Percentiles rank a stretch among this genome's conserved stretches.
phyloP scores from a whole-genome alignment of 805 yeast species.

The Candida silvatica region DNA sequence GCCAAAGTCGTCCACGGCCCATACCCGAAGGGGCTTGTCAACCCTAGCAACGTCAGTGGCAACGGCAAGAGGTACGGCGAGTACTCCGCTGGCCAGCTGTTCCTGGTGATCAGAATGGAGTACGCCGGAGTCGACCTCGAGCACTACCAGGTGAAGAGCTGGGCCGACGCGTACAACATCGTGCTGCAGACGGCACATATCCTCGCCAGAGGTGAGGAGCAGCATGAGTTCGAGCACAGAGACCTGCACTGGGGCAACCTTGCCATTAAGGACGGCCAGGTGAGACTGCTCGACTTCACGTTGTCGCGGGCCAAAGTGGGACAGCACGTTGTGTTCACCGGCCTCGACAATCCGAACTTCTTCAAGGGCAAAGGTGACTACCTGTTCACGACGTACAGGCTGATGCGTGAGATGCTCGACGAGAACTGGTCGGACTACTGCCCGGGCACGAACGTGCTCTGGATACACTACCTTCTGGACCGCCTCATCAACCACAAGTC shows the following conservation, averaged over 20 bases:
- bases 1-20: slow-evolving; percentile 39
- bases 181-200: slow-evolving; percentile 46
- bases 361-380: slow-evolving; percentile 53
- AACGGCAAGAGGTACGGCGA: slow-evolving; percentile 30
- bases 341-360: slow-evolving; percentile 58
- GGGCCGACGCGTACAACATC: slow-evolving; percentile 31
- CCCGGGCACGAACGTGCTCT: slow-evolving; percentile 46
- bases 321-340: slow-evolving; percentile 33
- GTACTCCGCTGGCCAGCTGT: slow-evolving; percentile 24
- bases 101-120: slow-evolving; percentile 28
- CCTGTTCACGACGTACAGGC: slow-evolving; percentile 51
- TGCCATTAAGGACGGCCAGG: slow-evolving; percentile 31
- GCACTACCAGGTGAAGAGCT: slow-evolving; percentile 29
- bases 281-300: slow-evolving; percentile 51
- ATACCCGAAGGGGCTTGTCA: slow-evolving; percentile 4
- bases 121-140: slow-evolving; percentile 38
- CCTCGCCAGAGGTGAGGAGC: slow-evolving; percentile 43
- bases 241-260: slow-evolving; percentile 64
- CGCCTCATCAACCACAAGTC: slow-evolving; percentile 35
- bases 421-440: slow-evolving; percentile 33
- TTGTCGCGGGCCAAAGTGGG: slow-evolving; percentile 37
- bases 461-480: slow-evolving; percentile 58
- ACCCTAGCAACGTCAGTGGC: slow-evolving; percentile 1
- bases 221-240: slow-evolving; percentile 57
- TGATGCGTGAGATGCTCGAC: slow-evolving; percentile 34